Evolutionary conservation across 257 asterid genomes (phyloP).

Genomic region (Nicotiana otophora): DNA sequence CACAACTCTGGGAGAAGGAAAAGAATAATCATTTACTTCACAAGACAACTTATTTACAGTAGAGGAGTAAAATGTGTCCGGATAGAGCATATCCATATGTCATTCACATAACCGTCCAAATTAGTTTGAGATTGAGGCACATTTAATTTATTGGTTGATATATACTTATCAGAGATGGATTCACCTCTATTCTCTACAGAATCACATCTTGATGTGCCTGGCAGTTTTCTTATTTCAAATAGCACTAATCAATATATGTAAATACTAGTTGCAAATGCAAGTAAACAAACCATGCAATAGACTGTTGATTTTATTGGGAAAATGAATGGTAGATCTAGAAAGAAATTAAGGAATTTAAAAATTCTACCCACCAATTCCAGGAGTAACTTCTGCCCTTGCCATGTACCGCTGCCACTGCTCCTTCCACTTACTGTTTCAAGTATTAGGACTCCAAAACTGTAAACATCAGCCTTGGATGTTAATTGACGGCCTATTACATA

Average conservation of each 20-base stretch:
- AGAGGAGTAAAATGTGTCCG: background rate
- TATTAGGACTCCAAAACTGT: conserved; percentile 78
- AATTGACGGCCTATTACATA: conserved; percentile 88
- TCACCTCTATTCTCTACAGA: background rate
- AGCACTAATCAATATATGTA: background rate
- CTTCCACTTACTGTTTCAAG: conserved; percentile 78
- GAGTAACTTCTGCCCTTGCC: conserved; percentile 63
- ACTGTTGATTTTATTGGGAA: background rate
- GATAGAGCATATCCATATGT: background rate
- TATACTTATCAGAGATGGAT: background rate
- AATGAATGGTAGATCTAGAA: background rate
- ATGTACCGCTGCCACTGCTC: conserved; percentile 50
- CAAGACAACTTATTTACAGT: background rate
- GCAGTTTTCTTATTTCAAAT: background rate
- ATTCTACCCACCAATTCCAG: conserved; percentile 67
- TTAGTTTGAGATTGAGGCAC: background rate
- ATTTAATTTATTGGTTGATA: background rate
- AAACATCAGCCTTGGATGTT: conserved; percentile 83
- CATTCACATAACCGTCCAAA: background rate
- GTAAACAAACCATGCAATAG: background rate
- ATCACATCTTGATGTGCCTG: background rate
- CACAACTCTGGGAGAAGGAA: background rate
- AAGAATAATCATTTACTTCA: background rate
- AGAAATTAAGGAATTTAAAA: background rate
- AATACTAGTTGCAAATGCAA: background rate